Conservation (phyloP, 331 rosid genomes). For the Saraca asoca region DNA sequence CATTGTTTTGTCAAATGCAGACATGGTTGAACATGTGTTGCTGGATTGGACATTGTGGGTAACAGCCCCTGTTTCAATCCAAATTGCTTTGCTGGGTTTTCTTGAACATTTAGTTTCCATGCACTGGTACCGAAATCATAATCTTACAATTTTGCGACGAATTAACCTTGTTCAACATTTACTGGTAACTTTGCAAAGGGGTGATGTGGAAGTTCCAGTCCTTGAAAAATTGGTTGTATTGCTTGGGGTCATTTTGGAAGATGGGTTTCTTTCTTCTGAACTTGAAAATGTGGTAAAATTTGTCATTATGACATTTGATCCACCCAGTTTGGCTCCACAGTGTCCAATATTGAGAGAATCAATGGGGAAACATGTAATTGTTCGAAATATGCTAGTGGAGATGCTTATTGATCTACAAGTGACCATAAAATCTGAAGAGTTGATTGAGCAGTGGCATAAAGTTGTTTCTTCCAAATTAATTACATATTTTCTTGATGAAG, state of each 20-base stretch:
- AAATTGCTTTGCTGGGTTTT: constrained; percentile 92
- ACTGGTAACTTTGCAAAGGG: constrained; percentile 93
- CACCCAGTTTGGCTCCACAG: constrained; percentile 68
- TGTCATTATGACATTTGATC: constrained; percentile 99
- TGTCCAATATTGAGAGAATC: constrained; percentile 77
- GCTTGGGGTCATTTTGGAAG: constrained; percentile 97
- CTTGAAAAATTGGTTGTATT: constrained; percentile 92
- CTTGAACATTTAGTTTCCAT: constrained; percentile 98
- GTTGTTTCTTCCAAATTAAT: constrained; percentile 93
- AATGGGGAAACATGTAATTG: constrained; percentile 99
- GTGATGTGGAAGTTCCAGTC: constrained; percentile 99
- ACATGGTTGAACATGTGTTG: constrained; percentile 98
- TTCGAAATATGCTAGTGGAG: constrained; percentile 94
- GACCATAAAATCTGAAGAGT: constrained; percentile 85
- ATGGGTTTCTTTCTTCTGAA: constrained; percentile 91
- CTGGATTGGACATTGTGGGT: constrained; percentile 99
- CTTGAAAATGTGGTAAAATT: constrained; percentile 94
- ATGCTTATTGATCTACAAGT: constrained; percentile 98
- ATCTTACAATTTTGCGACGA: constrained; percentile 92
- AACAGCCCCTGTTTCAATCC: constrained; percentile 78
- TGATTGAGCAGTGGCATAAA: constrained; percentile 99
- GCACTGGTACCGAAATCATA: constrained; percentile 98
- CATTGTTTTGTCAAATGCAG: constrained; percentile 95
- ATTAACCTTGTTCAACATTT: constrained; percentile 97
- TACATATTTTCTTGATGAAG: constrained; percentile 97